A percentile compares a stretch with the other conserved stretches of the same genome.
Evolutionary conservation across 305 asterid genomes (phyloP).

Genomic region (Petunia hybrid): DNA sequence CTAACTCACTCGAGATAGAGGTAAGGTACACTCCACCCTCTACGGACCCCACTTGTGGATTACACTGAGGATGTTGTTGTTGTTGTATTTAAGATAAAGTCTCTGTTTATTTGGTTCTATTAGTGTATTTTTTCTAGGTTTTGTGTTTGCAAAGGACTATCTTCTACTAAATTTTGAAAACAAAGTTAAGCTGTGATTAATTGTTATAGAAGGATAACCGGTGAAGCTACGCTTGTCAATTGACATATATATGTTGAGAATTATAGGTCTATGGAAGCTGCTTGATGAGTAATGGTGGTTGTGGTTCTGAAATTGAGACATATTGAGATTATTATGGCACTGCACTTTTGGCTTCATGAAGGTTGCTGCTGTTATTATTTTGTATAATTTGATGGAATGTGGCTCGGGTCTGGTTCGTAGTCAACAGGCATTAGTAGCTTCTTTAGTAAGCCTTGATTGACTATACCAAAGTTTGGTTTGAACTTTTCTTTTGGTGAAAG

Average conservation of each 20-base stretch:
- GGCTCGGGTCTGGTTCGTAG: not conserved
- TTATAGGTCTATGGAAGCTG: conserved; percentile 3
- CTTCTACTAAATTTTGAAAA: not conserved
- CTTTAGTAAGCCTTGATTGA: conserved; percentile 5
- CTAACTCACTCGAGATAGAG: no score
- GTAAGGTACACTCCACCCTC: no score
- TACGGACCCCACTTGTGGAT: no score
- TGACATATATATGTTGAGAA: not conserved
- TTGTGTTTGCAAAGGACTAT: not conserved
- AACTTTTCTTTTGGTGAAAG: conserved; percentile 1
- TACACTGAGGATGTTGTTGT: no score
- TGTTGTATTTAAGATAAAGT: not conserved
- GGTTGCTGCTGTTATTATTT: not conserved
- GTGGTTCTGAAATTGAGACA: conserved; percentile 9
- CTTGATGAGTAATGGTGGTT: not conserved
- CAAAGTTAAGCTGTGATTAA: not conserved
- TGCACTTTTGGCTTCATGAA: not conserved
- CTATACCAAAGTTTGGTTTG: not conserved
- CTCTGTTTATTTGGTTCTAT: conserved; percentile 16
- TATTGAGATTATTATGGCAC: not conserved
- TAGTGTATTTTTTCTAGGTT: not conserved
- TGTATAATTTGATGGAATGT: not conserved
- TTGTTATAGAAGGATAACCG: not conserved
- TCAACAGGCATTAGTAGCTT: conserved; percentile 1
- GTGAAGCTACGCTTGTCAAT: not conserved